Evolutionary conservation across 2,329 filamentous ascomycete species (phyloP).

Genomic region (Botrytis pseudocinerea): DNA sequence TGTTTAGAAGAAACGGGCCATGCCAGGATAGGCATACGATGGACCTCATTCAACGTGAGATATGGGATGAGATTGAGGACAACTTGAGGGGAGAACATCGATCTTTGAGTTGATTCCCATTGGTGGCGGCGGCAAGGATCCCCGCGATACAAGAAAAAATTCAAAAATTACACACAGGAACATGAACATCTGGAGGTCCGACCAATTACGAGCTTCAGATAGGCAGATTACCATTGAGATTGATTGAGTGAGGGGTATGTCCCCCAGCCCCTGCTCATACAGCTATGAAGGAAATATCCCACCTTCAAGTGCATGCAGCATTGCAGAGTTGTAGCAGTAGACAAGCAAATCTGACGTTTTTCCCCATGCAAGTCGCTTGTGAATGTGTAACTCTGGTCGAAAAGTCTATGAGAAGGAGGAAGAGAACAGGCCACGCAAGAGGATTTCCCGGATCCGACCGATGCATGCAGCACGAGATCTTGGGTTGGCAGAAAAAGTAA

Average conservation of each 20-base stretch:
- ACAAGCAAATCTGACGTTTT: slow-evolving; percentile 8
- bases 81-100: not conserved
- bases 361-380: slow-evolving; percentile 5
- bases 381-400: not conserved
- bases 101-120: slow-evolving; percentile 2
- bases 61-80: not conserved
- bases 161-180: slow-evolving; percentile 23
- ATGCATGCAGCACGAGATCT: not conserved
- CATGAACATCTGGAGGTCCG: not conserved
- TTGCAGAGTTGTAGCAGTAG: slow-evolving; percentile 1
- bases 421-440: slow-evolving; percentile 2
- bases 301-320: slow-evolving; percentile 12
- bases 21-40: not conserved
- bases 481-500: slow-evolving; percentile 15
- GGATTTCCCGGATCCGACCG: slow-evolving; percentile 4
- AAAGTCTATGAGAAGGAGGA: not conserved
- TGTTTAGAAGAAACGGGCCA: not conserved
- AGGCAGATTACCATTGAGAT: slow-evolving; percentile 20
- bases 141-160: slow-evolving; percentile 11
- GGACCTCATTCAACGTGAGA: not conserved
- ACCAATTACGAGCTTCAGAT: slow-evolving; percentile 21
- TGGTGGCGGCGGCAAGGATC: slow-evolving; percentile 19
- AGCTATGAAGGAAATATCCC: slow-evolving; percentile 9
- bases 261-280: not conserved
- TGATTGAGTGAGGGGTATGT: slow-evolving; percentile 22